Evolutionary conservation across 176 grass and related monocot genomes (phyloP).

Genomic region (barley (Hordeum vulgare)): MorexV3_pseudomolecules_assembly NC_058524.1:569005076-569005575

Average conservation of each 20-base stretch:
- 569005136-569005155: neutral
- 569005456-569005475: conserved; percentile 22
- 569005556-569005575: neutral
- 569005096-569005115: too few relatives aligned
- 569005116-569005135: too few relatives aligned
- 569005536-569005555: neutral
- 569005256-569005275: neutral
- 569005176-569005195: neutral
- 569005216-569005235: neutral
- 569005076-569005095: neutral
- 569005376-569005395: neutral
- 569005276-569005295: neutral
- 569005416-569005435: conserved; percentile 21
- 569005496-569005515: neutral
- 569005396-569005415: neutral
- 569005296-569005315: neutral
- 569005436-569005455: conserved; percentile 26
- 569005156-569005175: neutral
- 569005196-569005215: neutral
- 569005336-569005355: neutral
- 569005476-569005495: conserved; percentile 19
- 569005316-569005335: neutral
- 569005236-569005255: neutral
- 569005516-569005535: neutral
- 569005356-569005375: neutral